Conservation (phyloP, 1,284 basidiomycete genomes). For the Inonotus hispidus region DNA sequence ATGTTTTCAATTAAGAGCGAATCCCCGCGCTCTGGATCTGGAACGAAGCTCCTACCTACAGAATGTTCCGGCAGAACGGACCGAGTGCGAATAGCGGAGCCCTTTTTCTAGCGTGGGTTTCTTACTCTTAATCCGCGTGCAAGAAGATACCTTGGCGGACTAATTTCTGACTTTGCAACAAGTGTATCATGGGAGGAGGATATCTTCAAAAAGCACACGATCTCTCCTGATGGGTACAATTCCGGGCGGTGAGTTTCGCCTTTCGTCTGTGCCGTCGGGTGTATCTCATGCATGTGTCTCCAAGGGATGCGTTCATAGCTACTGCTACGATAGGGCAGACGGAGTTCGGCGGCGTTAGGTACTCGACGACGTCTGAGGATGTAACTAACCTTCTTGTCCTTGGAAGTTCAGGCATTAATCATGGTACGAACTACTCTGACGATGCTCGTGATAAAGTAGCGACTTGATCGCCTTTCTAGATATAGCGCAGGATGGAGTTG, state of each 20-base stretch:
- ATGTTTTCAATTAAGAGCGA: too few species aligned
- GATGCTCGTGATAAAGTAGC: too few species aligned
- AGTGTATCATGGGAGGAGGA: constrained; percentile 61
- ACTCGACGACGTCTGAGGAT: constrained; percentile 42
- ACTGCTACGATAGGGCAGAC: constrained; percentile 38
- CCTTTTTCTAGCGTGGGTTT: constrained; percentile 66
- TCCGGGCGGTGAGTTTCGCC: constrained; percentile 20
- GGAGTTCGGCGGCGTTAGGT: constrained; percentile 40
- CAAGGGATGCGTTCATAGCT: constrained; percentile 37
- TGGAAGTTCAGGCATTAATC: constrained; percentile 45
- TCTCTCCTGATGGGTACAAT: constrained; percentile 37
- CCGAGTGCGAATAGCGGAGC: constrained; percentile 51
- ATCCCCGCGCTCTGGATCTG: too few species aligned
- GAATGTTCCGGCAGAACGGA: constrained; percentile 73
- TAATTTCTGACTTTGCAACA: too few species aligned
- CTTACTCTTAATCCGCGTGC: too few species aligned
- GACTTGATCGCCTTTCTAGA: constrained; percentile 30
- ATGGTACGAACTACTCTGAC: constrained; percentile 30
- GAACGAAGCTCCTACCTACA: constrained; percentile 22
- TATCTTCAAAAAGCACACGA: constrained; percentile 40
- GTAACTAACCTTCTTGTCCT: constrained; percentile 46
- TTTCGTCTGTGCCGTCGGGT: too few species aligned
- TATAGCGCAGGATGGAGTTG: constrained; percentile 22
- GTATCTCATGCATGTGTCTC: constrained; percentile 19
- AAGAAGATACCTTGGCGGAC: too few species aligned